These are phyloP conservation scores for Saccharomycopsis amapae DNA, from an alignment of 805 yeast species.

Conservation along the genomic window DNA sequence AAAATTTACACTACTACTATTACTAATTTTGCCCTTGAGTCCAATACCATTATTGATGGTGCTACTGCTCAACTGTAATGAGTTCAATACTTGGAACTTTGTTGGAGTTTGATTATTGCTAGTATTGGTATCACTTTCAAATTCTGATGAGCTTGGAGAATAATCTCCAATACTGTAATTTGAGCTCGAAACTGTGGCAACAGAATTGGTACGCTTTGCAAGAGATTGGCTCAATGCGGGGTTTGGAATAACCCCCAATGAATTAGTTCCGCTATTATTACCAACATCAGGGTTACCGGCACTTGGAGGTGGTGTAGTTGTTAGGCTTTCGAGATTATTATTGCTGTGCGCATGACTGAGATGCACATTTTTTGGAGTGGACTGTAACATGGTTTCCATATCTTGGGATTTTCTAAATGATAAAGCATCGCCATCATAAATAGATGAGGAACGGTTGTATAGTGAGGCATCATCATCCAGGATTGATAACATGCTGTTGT, in stretches of 20 bases:
- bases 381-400: slow-evolving; percentile 9
- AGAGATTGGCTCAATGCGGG: too few relatives aligned
- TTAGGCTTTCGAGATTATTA: background rate
- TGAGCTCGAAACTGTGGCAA: slow-evolving; percentile 25
- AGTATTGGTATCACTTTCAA: slow-evolving; percentile 25
- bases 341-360: background rate
- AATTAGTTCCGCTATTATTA: background rate
- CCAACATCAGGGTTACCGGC: background rate
- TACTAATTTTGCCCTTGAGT: slow-evolving; percentile 8
- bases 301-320: background rate
- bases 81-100: slow-evolving; percentile 14
- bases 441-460: slow-evolving; percentile 12
- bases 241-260: background rate
- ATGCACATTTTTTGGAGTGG: background rate
- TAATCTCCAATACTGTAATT: slow-evolving; percentile 41
- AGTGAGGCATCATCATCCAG: slow-evolving; percentile 18
- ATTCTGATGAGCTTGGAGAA: slow-evolving; percentile 40
- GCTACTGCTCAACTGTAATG: slow-evolving; percentile 11
- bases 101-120: slow-evolving; percentile 30
- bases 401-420: slow-evolving; percentile 10
- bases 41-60: slow-evolving; percentile 14
- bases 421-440: slow-evolving; percentile 7
- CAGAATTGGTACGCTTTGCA: background rate
- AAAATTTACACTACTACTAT: slow-evolving; percentile 10
- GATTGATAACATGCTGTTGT: slow-evolving; percentile 10